phyloP scores from a whole-genome alignment of 2,329 filamentous ascomycete species.

The Onygenales sp. region DNA sequence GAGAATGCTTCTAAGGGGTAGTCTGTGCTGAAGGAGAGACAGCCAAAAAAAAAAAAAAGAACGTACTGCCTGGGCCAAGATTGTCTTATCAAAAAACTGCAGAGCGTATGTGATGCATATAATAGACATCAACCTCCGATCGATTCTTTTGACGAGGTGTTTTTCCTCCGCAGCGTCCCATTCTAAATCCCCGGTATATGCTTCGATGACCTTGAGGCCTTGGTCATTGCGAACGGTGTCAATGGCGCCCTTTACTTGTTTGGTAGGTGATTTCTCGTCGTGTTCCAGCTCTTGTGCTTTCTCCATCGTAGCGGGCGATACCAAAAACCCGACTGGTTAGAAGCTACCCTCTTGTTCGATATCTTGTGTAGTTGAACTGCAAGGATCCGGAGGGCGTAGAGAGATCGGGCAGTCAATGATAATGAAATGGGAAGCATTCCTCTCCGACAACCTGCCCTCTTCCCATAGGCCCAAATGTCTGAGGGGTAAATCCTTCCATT shows the following conservation, averaged over 20 bases:
- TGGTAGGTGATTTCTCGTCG: neutral
- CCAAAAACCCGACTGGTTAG: too few species aligned
- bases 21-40: neutral
- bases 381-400: too few species aligned
- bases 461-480: too few species aligned
- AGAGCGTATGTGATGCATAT: constrained; percentile 38
- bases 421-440: too few species aligned
- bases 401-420: too few species aligned
- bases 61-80: constrained; percentile 43
- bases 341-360: too few species aligned
- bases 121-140: constrained; percentile 37
- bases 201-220: constrained; percentile 31
- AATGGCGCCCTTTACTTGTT: constrained; percentile 9
- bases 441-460: too few species aligned
- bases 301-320: neutral
- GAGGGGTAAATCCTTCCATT: too few species aligned
- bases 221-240: constrained; percentile 32
- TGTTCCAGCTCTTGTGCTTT: neutral
- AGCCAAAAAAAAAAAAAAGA: too few species aligned
- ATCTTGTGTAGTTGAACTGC: too few species aligned
- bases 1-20: too few species aligned
- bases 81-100: constrained; percentile 45
- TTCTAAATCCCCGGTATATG: constrained; percentile 31
- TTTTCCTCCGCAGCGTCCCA: constrained; percentile 39
- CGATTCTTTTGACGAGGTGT: constrained; percentile 33